A percentile compares a stretch with the other conserved stretches of the same genome.
Evolutionary conservation across 768 basidiomycete genomes (phyloP).

Genomic region (Tylopilus vinaceipallidus): DNA sequence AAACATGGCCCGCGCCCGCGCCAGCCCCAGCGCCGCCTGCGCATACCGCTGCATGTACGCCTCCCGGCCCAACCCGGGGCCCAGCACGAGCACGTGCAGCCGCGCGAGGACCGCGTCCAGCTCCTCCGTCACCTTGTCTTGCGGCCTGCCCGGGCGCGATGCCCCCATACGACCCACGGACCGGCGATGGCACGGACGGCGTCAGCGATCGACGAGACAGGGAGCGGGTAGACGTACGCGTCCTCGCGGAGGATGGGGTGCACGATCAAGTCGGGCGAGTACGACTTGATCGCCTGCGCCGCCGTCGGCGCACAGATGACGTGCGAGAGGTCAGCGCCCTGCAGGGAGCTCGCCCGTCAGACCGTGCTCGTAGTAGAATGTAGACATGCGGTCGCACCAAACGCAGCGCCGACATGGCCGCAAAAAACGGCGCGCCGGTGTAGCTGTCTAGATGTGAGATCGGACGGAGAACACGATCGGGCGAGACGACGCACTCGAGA

Average conservation of each 20-base stretch:
- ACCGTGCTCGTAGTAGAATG: not conserved
- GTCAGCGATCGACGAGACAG: too few species aligned
- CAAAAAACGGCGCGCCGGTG: slow-evolving; percentile 96
- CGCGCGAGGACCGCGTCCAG: slow-evolving; percentile 74
- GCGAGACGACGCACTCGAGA: slow-evolving; percentile 67
- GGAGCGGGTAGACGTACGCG: too few species aligned
- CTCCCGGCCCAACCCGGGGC: slow-evolving; percentile 92
- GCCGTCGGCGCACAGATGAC: slow-evolving; percentile 95
- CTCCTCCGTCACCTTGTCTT: slow-evolving; percentile 46
- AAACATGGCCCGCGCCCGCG: slow-evolving; percentile 74
- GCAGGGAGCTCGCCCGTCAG: not conserved
- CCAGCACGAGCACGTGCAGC: slow-evolving; percentile 89
- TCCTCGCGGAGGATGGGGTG: slow-evolving; percentile 84
- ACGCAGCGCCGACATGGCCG: slow-evolving; percentile 85
- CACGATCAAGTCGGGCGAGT: slow-evolving; percentile 95
- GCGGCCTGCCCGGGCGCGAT: slow-evolving; percentile 36
- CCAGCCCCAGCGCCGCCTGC: slow-evolving; percentile 69
- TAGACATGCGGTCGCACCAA: slow-evolving; percentile 58
- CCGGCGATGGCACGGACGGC: too few species aligned
- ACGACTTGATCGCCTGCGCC: slow-evolving; percentile 91
- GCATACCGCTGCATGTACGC: slow-evolving; percentile 87
- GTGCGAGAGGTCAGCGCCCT: slow-evolving; percentile 95
- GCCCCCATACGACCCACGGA: too few species aligned
- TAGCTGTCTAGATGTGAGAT: slow-evolving; percentile 54
- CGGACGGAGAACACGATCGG: not conserved